Percentiles rank a stretch among this genome's conserved stretches.
Evolutionary conservation across 2,329 filamentous ascomycete genomes (phyloP).

Genomic region (Dactylellina sp.): DNA sequence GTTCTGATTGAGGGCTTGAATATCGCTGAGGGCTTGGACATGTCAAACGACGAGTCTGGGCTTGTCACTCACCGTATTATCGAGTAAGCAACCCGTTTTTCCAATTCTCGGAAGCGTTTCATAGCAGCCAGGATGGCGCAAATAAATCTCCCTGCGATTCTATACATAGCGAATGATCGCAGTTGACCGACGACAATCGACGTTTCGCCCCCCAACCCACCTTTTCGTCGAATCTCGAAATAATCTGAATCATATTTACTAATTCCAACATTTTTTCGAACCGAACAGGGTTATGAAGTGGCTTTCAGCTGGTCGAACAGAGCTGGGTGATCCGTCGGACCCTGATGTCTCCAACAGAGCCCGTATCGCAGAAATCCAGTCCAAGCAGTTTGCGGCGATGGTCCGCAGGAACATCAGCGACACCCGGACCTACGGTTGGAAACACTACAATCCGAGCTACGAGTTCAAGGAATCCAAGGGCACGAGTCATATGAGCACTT

Average conservation of each 20-base stretch:
- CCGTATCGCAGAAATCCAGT: constrained; percentile 59
- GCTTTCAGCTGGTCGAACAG: constrained; percentile 60
- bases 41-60: constrained; percentile 57
- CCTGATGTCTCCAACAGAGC: constrained; percentile 58
- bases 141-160: constrained; percentile 34
- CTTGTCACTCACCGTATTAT: constrained; percentile 58
- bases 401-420: constrained; percentile 59
- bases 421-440: constrained; percentile 58
- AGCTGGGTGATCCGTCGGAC: constrained; percentile 60
- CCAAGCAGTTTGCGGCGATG: constrained; percentile 58
- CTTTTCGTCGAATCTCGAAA: not conserved
- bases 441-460: constrained; percentile 60
- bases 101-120: constrained; percentile 24
- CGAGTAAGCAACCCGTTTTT: constrained; percentile 56
- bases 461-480: constrained; percentile 59
- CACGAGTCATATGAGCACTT: constrained; percentile 58
- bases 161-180: constrained; percentile 13
- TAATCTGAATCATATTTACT: constrained; percentile 18
- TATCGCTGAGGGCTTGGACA: constrained; percentile 59
- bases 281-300: constrained; percentile 59
- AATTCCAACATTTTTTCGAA: constrained; percentile 14
- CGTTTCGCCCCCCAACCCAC: constrained; percentile 2
- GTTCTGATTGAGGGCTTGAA: constrained; percentile 60
- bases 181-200: constrained; percentile 10
- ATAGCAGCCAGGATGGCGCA: constrained; percentile 9